These are phyloP conservation scores for Plasmodium coatneyi DNA, from an alignment of 169 alveolate genomes.

Conservation along the genomic window DNA sequence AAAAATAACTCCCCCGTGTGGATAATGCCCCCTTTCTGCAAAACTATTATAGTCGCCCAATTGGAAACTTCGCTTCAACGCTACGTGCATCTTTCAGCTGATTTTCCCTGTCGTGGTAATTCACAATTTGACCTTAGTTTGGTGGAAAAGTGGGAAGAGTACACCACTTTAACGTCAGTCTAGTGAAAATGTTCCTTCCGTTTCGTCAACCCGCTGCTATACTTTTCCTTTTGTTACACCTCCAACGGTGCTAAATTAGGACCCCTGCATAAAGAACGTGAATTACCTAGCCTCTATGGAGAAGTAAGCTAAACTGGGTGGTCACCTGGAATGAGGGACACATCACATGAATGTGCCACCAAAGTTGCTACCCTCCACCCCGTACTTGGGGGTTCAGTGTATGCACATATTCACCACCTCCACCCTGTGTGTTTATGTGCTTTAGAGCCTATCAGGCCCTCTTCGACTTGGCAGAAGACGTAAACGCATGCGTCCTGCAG, in stretches of 20 bases:
- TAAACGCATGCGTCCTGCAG: slow-evolving; percentile 45
- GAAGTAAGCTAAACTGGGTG: not conserved
- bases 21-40: not conserved
- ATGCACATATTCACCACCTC: not conserved
- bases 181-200: not conserved
- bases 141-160: not conserved
- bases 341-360: not conserved
- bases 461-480: slow-evolving; percentile 56
- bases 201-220: not conserved
- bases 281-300: slow-evolving; percentile 45
- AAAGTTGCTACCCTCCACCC: not conserved
- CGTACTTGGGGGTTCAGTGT: not conserved
- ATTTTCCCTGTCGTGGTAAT: slow-evolving; percentile 71
- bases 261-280: slow-evolving; percentile 57
- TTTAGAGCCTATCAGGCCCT: slow-evolving; percentile 58
- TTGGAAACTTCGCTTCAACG: slow-evolving; percentile 74
- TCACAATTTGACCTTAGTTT: not conserved
- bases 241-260: slow-evolving; percentile 4
- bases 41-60: slow-evolving; percentile 43
- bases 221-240: not conserved
- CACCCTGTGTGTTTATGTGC: not conserved
- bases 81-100: slow-evolving; percentile 50
- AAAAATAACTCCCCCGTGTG: not conserved
- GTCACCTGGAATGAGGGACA: not conserved
- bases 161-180: not conserved